Conservation (phyloP, 2,329 filamentous ascomycete species). For the Cladosporium sp. region DNA sequence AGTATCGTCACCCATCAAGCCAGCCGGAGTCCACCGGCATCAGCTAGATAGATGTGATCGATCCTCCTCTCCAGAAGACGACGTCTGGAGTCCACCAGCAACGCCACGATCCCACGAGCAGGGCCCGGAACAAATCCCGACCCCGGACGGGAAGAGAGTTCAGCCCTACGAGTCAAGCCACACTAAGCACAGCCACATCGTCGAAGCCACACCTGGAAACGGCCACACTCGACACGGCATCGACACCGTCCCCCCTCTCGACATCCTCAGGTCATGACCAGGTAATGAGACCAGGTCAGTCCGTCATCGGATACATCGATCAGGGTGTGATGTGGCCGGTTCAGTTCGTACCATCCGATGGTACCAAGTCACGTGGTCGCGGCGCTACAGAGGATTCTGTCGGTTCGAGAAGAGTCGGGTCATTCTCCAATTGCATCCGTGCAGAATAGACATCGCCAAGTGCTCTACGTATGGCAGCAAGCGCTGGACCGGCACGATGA, state of each 20-base stretch:
- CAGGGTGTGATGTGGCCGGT: not conserved
- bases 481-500: conserved; percentile 1
- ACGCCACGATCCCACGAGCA: not conserved
- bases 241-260: not conserved
- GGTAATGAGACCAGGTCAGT: not conserved
- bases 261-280: not conserved
- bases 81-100: conserved; percentile 1
- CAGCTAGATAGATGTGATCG: not conserved
- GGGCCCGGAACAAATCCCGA: not conserved
- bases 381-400: not conserved
- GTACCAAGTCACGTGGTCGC: not conserved
- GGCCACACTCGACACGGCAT: not conserved
- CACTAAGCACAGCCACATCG: not conserved
- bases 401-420: not conserved
- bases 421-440: not conserved
- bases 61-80: not conserved
- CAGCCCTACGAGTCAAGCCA: not conserved
- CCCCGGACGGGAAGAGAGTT: not conserved
- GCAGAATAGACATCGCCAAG: conserved; percentile 1
- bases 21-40: not conserved
- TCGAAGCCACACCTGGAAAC: not conserved
- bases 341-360: not conserved
- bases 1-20: not conserved
- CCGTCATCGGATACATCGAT: conserved; percentile 2
- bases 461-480: not conserved